Evolutionary conservation across 192 early-diverging fungal genomes (phyloP), one percentile per base, ranked within the genome.

Genomic region (Borealophlyctis nickersoniae): DNA sequence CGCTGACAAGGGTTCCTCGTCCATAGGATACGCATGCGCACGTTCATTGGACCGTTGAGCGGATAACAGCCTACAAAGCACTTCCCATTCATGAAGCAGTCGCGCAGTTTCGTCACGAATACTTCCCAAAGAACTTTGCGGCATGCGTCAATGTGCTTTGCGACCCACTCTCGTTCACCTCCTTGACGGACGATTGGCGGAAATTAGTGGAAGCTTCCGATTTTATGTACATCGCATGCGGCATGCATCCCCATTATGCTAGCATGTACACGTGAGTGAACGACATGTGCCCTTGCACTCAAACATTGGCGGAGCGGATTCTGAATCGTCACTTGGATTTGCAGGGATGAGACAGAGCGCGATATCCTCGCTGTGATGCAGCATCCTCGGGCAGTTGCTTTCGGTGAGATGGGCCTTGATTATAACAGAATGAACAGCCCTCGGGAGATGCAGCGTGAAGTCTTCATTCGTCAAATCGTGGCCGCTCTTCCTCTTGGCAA

Each of bases 61-160:
- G 39, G 9, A 45, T 45, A 13, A 13, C 39, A 13, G 9, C 7
- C 7, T 45, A 45, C 39, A 45, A 45, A 19, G 39, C 9, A 7
- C 39, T 45, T 45, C 7, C 39, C 19, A 7, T 19, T 13, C 9
- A 7, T 19, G 39, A 58, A 30, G 57, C 57, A 13, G 16, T 58
- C 57, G 5, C 39, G 5, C 22, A n/a, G 7, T 30, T 58, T 13
- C 57, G 57, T 7, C 57, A 50, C 23, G n/a, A 58, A 7, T n/a
- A 30, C 45, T 58, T 58, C 57, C 57, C 57, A 45, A 50, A 52
- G 11, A 34, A 62, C 48, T 58, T 62, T 19, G 55, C 57, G 23
- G 60, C 50, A 9, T 62, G 60, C 29, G 24, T 62, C 29, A 62
- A 62, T 62, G 60, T 62, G 9, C 49, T 62, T 11, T 62, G 60